phyloP scores from a whole-genome alignment of 2,329 filamentous ascomycete genomes.

The Fusarium buxicola region DNA sequence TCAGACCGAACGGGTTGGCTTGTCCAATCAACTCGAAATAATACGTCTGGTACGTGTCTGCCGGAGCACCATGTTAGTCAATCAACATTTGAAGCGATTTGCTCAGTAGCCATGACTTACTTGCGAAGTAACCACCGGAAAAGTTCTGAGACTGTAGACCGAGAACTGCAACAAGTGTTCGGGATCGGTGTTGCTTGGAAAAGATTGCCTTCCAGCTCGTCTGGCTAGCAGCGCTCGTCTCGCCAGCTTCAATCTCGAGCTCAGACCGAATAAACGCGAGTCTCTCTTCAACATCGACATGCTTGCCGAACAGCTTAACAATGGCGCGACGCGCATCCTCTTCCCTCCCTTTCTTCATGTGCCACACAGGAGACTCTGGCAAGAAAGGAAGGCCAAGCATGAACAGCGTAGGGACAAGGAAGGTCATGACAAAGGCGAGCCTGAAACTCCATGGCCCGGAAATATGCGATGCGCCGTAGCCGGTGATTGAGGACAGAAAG shows the following conservation, averaged over 20 bases:
- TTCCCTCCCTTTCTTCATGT: constrained; percentile 45
- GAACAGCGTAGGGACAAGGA: constrained; percentile 44
- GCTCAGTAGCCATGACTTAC: constrained; percentile 23
- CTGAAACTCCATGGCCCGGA: constrained; percentile 43
- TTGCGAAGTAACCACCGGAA: constrained; percentile 48
- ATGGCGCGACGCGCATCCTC: constrained; percentile 46
- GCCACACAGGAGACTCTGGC: constrained; percentile 47
- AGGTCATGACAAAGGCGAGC: constrained; percentile 47
- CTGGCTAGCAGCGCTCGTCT: constrained; percentile 41
- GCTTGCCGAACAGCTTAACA: constrained; percentile 39
- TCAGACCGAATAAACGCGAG: constrained; percentile 45
- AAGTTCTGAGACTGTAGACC: constrained; percentile 46
- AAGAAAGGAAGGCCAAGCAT: constrained; percentile 42
- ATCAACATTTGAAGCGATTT: no score
- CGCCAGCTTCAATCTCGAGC: constrained; percentile 41
- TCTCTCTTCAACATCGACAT: constrained; percentile 39
- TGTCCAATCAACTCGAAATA: constrained; percentile 49
- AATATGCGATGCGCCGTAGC: constrained; percentile 45
- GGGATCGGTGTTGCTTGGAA: constrained; percentile 44
- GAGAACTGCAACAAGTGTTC: constrained; percentile 44
- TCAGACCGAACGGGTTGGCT: constrained; percentile 45
- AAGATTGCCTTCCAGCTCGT: constrained; percentile 48
- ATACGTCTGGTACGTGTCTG: constrained; percentile 47
- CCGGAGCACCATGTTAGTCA: neutral
- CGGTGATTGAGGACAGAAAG: constrained; percentile 47